Conservation (phyloP, 2,329 filamentous ascomycete genomes). For the Dothideomycetes sp. region DNA sequence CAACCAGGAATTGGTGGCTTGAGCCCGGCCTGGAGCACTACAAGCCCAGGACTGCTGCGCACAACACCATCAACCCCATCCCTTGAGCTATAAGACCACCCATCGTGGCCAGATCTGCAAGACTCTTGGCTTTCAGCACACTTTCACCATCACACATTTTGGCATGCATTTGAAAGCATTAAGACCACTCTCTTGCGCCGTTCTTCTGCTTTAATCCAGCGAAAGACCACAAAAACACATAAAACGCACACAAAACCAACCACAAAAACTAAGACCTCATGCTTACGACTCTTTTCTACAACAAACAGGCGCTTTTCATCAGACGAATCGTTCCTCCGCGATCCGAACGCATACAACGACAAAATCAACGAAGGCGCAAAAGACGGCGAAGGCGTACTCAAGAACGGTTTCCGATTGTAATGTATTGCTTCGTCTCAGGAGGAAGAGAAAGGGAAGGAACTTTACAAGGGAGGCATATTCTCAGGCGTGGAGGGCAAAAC, state of each 20-base stretch:
- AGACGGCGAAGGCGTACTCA: conserved; percentile 12
- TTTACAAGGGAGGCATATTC: too few species aligned
- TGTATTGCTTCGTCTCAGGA: too few species aligned
- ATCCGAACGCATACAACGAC: conserved; percentile 32
- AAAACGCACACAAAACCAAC: conserved; percentile 10
- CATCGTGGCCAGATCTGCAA: conserved; percentile 1
- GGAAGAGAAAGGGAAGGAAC: not conserved
- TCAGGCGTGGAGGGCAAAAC: too few species aligned
- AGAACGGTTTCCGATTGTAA: conserved; percentile 10
- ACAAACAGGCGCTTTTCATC: conserved; percentile 44
- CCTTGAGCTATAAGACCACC: conserved; percentile 9
- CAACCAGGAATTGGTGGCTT: conserved; percentile 8
- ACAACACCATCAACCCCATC: conserved; percentile 13
- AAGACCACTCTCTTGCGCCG: conserved; percentile 3
- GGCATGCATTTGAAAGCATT: conserved; percentile 8
- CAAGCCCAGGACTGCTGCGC: conserved; percentile 18
- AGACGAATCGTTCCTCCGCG: conserved; percentile 46
- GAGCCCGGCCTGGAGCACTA: conserved; percentile 9
- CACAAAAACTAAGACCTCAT: conserved; percentile 1
- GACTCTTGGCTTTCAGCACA: not conserved
- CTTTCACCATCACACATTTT: too few species aligned
- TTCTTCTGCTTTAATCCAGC: not conserved
- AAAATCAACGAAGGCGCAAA: conserved; percentile 13
- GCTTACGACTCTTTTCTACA: conserved; percentile 13
- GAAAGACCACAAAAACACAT: not conserved